Conservation (phyloP, 257 asterid species). For the Marsdenia floribunda region DNA sequence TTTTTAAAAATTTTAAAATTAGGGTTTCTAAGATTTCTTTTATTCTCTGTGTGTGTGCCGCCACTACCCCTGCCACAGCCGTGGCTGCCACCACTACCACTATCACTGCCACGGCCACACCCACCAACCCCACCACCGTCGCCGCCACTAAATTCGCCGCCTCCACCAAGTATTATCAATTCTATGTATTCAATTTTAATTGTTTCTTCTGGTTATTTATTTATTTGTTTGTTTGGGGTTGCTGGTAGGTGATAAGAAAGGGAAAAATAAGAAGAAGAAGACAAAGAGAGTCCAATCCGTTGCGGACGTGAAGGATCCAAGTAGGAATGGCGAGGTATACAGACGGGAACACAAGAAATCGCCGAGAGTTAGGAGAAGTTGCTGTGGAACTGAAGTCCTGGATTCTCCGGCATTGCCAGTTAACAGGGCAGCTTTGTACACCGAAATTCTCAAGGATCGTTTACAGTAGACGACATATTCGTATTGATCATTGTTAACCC, state of each 20-base stretch:
- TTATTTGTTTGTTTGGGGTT: neutral
- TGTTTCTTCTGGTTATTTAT: neutral
- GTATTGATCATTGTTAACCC: slow-evolving; percentile 16
- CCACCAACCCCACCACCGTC: too few species aligned
- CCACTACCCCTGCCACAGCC: too few species aligned
- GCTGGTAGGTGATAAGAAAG: slow-evolving; percentile 26
- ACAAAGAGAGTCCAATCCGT: slow-evolving; percentile 62
- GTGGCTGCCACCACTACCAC: too few species aligned
- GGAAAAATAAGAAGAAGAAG: slow-evolving; percentile 22
- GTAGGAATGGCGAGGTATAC: slow-evolving; percentile 46
- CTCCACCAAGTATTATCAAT: too few species aligned
- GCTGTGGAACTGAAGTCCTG: slow-evolving; percentile 31
- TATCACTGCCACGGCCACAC: too few species aligned
- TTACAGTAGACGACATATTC: slow-evolving; percentile 39
- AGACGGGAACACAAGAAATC: slow-evolving; percentile 27
- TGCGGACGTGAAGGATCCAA: slow-evolving; percentile 62
- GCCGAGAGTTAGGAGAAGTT: slow-evolving; percentile 3
- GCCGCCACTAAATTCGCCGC: too few species aligned
- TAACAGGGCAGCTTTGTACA: slow-evolving; percentile 60
- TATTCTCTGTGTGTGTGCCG: too few species aligned
- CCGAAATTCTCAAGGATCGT: slow-evolving; percentile 61
- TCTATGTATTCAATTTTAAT: too few species aligned
- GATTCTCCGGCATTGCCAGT: slow-evolving; percentile 40
- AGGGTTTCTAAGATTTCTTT: too few species aligned
- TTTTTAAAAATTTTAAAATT: too few species aligned